These are phyloP conservation scores for Suaeda aralocaspica DNA, from an alignment of 148 eudicot species.

Conservation along the genomic window DNA sequence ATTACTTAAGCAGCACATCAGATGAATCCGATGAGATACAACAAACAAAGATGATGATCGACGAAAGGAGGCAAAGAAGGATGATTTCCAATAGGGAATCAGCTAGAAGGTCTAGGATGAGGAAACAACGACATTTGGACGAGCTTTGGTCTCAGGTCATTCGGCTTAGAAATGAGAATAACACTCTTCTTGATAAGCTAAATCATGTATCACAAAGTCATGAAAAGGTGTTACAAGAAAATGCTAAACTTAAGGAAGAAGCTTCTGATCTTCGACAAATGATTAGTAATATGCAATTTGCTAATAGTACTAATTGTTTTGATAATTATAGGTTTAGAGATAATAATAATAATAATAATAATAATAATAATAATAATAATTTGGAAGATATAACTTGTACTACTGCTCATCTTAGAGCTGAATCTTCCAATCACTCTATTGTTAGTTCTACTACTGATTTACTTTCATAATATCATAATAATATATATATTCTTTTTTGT, in stretches of 20 bases:
- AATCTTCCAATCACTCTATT: constrained; percentile 37
- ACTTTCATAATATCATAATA: constrained; percentile 33
- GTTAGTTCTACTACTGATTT: constrained; percentile 35
- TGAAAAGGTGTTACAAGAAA: constrained; percentile 50
- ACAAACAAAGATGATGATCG: constrained; percentile 37
- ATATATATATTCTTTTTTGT: no score
- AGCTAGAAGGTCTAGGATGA: constrained; percentile 80
- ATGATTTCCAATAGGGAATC: constrained; percentile 90
- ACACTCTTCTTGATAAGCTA: constrained; percentile 47
- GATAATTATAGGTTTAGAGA: no score
- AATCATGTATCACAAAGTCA: constrained; percentile 43
- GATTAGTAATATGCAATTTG: constrained; percentile 44
- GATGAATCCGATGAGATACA: constrained; percentile 61
- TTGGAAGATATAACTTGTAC: constrained; percentile 53
- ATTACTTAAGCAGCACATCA: constrained; percentile 47
- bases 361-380: constrained; percentile 43
- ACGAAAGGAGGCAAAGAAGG: constrained; percentile 72
- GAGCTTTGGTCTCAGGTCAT: constrained; percentile 68
- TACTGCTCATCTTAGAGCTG: constrained; percentile 45
- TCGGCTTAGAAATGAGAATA: constrained; percentile 55
- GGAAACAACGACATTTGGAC: constrained; percentile 81
- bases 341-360: constrained; percentile 13
- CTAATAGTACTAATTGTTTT: constrained; percentile 25
- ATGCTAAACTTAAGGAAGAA: constrained; percentile 63
- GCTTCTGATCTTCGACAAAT: constrained; percentile 48